Evolutionary conservation across 2,329 filamentous ascomycete species (phyloP), one percentile per base, ranked within the genome.

Genomic region (Aspergillus ochraceus): DNA sequence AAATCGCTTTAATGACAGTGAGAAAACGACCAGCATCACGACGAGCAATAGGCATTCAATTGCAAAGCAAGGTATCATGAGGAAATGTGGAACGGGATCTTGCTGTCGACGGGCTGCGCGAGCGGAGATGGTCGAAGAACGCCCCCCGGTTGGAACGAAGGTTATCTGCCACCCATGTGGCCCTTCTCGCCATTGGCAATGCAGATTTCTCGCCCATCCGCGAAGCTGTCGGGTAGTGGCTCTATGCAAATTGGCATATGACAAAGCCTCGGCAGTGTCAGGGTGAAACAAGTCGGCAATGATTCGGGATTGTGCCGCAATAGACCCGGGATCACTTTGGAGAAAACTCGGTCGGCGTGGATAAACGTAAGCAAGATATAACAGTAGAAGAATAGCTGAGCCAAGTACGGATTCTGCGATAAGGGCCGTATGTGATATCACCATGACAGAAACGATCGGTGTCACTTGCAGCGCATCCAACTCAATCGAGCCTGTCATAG

Each of bases 81-180:
- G 32, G 26, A 69, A 69, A 53, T 69, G 67, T 17, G 67, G 67
- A 42, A 60, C 59, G 3, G 60, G 54, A 39, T 59, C 62, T 4
- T 56, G 57, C 9, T 57, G 47, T n/a, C 24, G n/a, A n/a, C 49
- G 57, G 19, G 49, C 17, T 17, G 26, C 36, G 2, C 52, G 49
- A n/a, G 56, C 24, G 20, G 47, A 36, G 4, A 52, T 32, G 14
- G 54, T 39, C 1, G 17, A 30, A 3, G 59, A 29, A 53, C 47
- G 12, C 3, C 42, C 45, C 19, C 55, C 24, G 3, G 3, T 36
- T 17, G 53, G 19, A 10, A 39, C 39, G 2, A 67, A 60, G 12
- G 61, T 59, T 6, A 66, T 52, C 19, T 49, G 36, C n/a, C 54
- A 57, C 14, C 57, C 59, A 5, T 50, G 24, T 17, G 57, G 32